A percentile compares a stretch with the other conserved stretches of the same genome.
These are phyloP conservation scores for Apiospora rasikravindrae DNA, from an alignment of 2,329 filamentous ascomycete species.

Conservation along the genomic window DNA sequence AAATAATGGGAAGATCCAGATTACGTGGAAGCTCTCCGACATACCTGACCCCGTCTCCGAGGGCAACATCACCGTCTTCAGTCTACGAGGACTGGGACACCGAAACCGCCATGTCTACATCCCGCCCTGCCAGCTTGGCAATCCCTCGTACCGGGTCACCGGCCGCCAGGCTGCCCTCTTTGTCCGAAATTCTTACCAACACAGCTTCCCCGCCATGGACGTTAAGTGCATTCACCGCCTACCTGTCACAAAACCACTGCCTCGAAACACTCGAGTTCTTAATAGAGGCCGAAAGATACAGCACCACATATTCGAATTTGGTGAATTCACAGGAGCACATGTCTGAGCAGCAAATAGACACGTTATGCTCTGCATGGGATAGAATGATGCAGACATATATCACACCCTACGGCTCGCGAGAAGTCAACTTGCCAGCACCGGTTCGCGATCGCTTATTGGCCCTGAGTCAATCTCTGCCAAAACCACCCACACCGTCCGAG, in stretches of 20 bases:
- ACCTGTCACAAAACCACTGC: constrained; percentile 95
- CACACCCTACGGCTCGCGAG: constrained; percentile 79
- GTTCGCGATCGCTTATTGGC: constrained; percentile 80
- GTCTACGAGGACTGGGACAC: constrained; percentile 51
- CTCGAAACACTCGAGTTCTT: constrained; percentile 96
- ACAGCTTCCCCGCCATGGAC: constrained; percentile 88
- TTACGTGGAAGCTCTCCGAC: constrained; percentile 51
- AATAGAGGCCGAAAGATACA: constrained; percentile 88
- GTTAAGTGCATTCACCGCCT: constrained; percentile 91
- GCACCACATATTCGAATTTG: constrained; percentile 58
- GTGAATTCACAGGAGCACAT: constrained; percentile 47
- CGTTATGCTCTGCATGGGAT: constrained; percentile 83
- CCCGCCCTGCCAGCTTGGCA: constrained; percentile 55
- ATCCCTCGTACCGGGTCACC: constrained; percentile 47
- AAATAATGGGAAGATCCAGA: constrained; percentile 54
- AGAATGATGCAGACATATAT: constrained; percentile 92
- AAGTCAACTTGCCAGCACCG: constrained; percentile 87
- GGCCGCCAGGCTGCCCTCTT: constrained; percentile 62
- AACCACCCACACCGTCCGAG: constrained; percentile 73
- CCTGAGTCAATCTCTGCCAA: constrained; percentile 56
- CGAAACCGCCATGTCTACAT: constrained; percentile 51
- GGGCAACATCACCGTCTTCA: constrained; percentile 50
- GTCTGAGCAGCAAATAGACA: constrained; percentile 57
- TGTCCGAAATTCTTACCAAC: constrained; percentile 88
- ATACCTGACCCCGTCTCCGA: constrained; percentile 47